Percentiles rank a stretch among this genome's conserved stretches.
Evolutionary conservation across 805 yeast genomes (phyloP).

Genomic region (Saccharomycopsis sp.): DNA sequence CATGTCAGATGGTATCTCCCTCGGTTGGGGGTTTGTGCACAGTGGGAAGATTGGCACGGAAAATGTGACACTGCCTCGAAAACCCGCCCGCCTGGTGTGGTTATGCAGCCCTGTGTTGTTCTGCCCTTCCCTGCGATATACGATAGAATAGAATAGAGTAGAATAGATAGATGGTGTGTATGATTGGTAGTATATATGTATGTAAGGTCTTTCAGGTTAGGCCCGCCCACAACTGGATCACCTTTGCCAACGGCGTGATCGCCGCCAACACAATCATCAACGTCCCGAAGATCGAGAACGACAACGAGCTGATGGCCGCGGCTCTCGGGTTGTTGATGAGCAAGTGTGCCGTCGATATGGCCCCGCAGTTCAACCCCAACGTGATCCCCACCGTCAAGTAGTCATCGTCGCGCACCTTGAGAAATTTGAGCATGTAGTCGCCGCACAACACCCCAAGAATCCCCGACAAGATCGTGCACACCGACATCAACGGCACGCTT

Average conservation of each 20-base stretch:
- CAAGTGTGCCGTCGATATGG: slow-evolving; percentile 73
- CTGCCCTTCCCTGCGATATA: too few species aligned
- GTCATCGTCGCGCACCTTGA: slow-evolving; percentile 51
- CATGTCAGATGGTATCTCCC: too few species aligned
- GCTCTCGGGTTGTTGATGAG: slow-evolving; percentile 66
- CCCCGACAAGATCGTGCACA: slow-evolving; percentile 69
- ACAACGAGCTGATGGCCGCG: slow-evolving; percentile 65
- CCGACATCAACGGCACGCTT: slow-evolving; percentile 64
- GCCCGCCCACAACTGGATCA: slow-evolving; percentile 41
- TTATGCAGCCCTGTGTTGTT: too few species aligned
- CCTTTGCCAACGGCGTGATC: slow-evolving; percentile 43
- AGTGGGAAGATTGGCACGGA: too few species aligned
- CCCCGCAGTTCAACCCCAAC: slow-evolving; percentile 71
- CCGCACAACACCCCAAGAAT: slow-evolving; percentile 65
- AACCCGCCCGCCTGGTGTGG: too few species aligned
- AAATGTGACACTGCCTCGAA: too few species aligned
- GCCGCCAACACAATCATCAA: slow-evolving; percentile 62
- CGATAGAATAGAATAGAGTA: too few species aligned
- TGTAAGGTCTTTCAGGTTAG: too few species aligned
- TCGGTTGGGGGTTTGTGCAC: too few species aligned
- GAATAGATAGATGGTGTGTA: too few species aligned
- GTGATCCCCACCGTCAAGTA: slow-evolving; percentile 71
- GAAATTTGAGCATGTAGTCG: slow-evolving; percentile 35
- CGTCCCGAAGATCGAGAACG: slow-evolving; percentile 67
- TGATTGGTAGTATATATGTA: too few species aligned